Evolutionary conservation across 2,329 filamentous ascomycete species (phyloP), one percentile per base, ranked within the genome.

Genomic region (Exophiala mesophila): DNA sequence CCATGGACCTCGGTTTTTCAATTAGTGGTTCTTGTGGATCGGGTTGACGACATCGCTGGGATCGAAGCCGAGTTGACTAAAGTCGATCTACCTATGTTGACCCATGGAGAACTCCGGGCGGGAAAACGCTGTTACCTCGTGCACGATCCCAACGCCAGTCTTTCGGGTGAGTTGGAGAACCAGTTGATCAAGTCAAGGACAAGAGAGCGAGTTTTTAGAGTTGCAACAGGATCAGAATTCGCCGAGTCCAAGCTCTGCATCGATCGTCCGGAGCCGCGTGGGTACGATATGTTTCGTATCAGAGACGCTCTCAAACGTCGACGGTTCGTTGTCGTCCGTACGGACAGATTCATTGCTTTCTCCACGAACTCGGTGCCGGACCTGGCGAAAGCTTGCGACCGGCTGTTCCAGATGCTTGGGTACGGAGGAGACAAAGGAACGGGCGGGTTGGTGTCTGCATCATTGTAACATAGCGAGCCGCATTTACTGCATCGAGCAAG

Each of bases 281-380:
- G 46, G 5, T 62, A 63, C 41, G 53, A 62, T 36, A 47, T 54
- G 18, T 39, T 45, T 20, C 49, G 54, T 2, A 45, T 64, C 7
- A 39, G 46, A 19, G 52, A 45, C 13, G 52, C 47, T n/a, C 24
- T 59, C 3, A 38, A 39, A 3, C 34, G 45, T 2, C 50, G 54
- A 6, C 35, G 41, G 23, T 64, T 57, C 48, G 49, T 60, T 4
- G 50, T 64, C 29, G 36, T 64, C 18, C 49, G 62, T 21, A 51
- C 54, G 2, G 61, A 64, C 39, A 53, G 61, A 3, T 58, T 63
- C 31, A 52, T 64, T 19, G 23, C 23, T 1, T 65, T 59, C 49
- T 61, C 60, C 4, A 50, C 55, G 3, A 38, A 47, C 12, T 54
- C 45, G 4, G 44, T 12, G 2, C 18, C 10, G 7, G 56, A 62